Evolutionary conservation across 129 eudicot genomes (phyloP).

Genomic region (Pittosporum tobira): DNA sequence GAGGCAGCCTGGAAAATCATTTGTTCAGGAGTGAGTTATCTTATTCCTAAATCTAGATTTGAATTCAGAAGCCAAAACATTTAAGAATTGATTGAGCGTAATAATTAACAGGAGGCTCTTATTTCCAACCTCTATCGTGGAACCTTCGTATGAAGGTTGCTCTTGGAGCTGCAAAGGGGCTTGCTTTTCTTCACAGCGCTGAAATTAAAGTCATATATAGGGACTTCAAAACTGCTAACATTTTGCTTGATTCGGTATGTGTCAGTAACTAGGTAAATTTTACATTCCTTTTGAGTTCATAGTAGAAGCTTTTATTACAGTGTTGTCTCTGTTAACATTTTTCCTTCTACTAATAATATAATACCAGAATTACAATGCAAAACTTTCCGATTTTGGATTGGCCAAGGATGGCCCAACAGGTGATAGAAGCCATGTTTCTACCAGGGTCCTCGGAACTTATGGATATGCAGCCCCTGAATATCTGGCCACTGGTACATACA

Average conservation of each 20-base stretch:
- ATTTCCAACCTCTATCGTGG: conserved; percentile 90
- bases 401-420: conserved; percentile 91
- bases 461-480: conserved; percentile 96
- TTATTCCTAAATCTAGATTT: not conserved
- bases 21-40: conserved; percentile 70
- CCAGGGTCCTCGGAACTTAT: conserved; percentile 82
- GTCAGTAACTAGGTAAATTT: not conserved
- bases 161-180: conserved; percentile 89
- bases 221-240: conserved; percentile 90
- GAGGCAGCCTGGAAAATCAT: conserved; percentile 94
- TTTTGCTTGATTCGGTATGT: conserved; percentile 77
- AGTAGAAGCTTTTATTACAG: not conserved
- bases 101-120: conserved; percentile 66
- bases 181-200: conserved; percentile 78
- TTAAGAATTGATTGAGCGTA: not conserved
- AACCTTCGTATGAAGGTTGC: conserved; percentile 81
- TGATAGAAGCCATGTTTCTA: conserved; percentile 79
- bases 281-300: not conserved
- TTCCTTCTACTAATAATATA: not conserved
- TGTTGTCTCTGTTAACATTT: not conserved
- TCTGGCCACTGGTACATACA: conserved; percentile 63
- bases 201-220: conserved; percentile 80
- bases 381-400: conserved; percentile 85
- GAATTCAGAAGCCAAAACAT: not conserved
- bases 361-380: conserved; percentile 67